Evolutionary conservation across 441 rosid species (phyloP).

Genomic region (Mallotus japonicus): DNA sequence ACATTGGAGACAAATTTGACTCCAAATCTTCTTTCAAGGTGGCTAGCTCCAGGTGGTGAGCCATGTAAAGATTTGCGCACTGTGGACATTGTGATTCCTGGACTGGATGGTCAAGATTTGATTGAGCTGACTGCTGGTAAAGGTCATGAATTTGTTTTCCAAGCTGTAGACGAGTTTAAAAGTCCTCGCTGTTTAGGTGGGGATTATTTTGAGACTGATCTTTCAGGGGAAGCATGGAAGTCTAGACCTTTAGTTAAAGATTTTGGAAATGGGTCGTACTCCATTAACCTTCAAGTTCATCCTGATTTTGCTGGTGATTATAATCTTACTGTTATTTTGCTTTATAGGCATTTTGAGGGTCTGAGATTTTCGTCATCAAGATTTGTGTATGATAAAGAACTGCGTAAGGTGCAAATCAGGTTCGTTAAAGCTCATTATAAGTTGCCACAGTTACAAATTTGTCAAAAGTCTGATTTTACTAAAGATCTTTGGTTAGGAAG

Average conservation of each 20-base stretch:
- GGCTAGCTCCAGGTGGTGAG: slow-evolving; percentile 68
- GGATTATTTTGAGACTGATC: slow-evolving; percentile 87
- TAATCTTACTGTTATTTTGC: slow-evolving; percentile 67
- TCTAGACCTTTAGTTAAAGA: slow-evolving; percentile 79
- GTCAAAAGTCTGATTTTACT: slow-evolving; percentile 57
- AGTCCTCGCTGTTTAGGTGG: slow-evolving; percentile 68
- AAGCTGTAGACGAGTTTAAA: slow-evolving; percentile 57
- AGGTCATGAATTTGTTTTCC: slow-evolving; percentile 58
- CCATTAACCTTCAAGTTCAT: slow-evolving; percentile 75
- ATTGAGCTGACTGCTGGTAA: slow-evolving; percentile 64
- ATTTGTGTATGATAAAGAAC: slow-evolving; percentile 52
- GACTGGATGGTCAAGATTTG: slow-evolving; percentile 47
- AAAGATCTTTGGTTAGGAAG: slow-evolving; percentile 76
- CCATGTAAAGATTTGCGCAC: slow-evolving; percentile 61
- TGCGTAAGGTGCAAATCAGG: slow-evolving; percentile 45
- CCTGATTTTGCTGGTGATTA: slow-evolving; percentile 81
- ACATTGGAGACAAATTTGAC: slow-evolving; percentile 52
- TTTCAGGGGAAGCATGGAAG: slow-evolving; percentile 86
- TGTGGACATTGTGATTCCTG: slow-evolving; percentile 53
- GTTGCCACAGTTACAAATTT: slow-evolving; percentile 50
- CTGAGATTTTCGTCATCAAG: slow-evolving; percentile 63
- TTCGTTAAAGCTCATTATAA: slow-evolving; percentile 35
- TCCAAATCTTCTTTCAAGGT: slow-evolving; percentile 47
- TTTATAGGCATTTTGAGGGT: slow-evolving; percentile 76
- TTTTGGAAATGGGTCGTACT: slow-evolving; percentile 77